Conservation (phyloP, 805 yeast species). For the Clavispora vitiphila region DNA sequence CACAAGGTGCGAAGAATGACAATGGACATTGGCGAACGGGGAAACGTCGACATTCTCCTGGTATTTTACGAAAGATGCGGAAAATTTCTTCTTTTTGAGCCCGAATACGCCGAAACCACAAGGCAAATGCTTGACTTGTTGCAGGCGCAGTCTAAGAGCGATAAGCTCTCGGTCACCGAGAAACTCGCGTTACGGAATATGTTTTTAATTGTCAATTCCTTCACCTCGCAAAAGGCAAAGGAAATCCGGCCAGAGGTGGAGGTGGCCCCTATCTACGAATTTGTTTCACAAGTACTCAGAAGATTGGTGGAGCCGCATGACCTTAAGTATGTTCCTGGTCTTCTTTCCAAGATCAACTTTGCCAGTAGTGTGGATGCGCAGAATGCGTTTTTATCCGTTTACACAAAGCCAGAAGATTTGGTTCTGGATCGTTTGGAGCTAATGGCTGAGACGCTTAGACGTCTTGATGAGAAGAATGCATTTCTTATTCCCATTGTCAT, state of each 20-base stretch:
- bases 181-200: slow-evolving; percentile 56
- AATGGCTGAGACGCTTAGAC: slow-evolving; percentile 44
- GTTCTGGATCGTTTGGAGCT: slow-evolving; percentile 49
- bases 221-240: slow-evolving; percentile 4
- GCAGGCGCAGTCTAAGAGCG: slow-evolving; percentile 44
- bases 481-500: slow-evolving; percentile 43
- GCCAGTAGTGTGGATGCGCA: slow-evolving; percentile 33
- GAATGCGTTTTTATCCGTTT: slow-evolving; percentile 31
- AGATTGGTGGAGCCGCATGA: slow-evolving; percentile 2
- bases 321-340: slow-evolving; percentile 13
- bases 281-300: slow-evolving; percentile 9
- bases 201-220: slow-evolving; percentile 50
- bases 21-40: slow-evolving; percentile 43
- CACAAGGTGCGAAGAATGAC: slow-evolving; percentile 66
- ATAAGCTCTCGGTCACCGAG: slow-evolving; percentile 47
- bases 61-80: slow-evolving; percentile 76
- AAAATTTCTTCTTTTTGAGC: slow-evolving; percentile 50
- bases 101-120: slow-evolving; percentile 56
- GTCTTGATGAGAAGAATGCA: slow-evolving; percentile 26
- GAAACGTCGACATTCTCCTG: slow-evolving; percentile 63
- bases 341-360: slow-evolving; percentile 45
- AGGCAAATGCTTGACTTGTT: slow-evolving; percentile 57
- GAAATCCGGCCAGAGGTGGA: neutral
- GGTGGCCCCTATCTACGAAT: slow-evolving; percentile 8
- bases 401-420: slow-evolving; percentile 57